Evolutionary conservation across 139 green algal species (phyloP).

Genomic region (Choricystis sp.): DNA sequence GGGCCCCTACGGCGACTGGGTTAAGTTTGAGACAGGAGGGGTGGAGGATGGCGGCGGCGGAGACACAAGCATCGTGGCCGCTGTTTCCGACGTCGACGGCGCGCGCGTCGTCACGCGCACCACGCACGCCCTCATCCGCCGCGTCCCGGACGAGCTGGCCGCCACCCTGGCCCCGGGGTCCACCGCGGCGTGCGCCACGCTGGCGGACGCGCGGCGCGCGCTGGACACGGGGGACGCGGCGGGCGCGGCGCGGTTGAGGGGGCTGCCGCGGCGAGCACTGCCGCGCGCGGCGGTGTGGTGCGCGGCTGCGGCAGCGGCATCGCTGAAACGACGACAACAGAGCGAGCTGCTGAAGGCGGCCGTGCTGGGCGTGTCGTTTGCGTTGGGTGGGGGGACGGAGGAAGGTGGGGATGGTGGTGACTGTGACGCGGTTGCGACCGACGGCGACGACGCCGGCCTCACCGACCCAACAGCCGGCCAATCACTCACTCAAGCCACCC

Average conservation of each 20-base stretch:
- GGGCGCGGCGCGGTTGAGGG: neutral
- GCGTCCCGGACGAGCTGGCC: neutral
- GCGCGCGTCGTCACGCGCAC: neutral
- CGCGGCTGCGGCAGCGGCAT: too few species aligned
- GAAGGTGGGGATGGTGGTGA: neutral
- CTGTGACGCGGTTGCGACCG: too few species aligned
- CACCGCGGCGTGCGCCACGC: neutral
- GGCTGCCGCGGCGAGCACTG: neutral
- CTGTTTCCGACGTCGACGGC: neutral
- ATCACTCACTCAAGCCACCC: too few species aligned
- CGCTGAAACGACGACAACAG: neutral
- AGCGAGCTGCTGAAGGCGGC: neutral
- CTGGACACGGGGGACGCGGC: neutral
- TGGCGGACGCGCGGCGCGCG: neutral
- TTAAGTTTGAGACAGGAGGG: slow-evolving; percentile 4
- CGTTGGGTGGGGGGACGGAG: neutral
- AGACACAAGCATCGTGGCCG: too few species aligned
- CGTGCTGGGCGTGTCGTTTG: neutral
- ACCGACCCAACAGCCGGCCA: too few species aligned
- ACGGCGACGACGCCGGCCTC: too few species aligned
- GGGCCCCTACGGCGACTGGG: slow-evolving; percentile 45
- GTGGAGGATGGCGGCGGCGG: too few species aligned
- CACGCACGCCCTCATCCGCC: neutral
- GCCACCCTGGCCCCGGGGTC: neutral
- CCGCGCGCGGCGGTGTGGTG: too few species aligned